Base-by-base conservation (phyloP, 306 rosid genomes). In the Ziziphus jujuba region DNA sequence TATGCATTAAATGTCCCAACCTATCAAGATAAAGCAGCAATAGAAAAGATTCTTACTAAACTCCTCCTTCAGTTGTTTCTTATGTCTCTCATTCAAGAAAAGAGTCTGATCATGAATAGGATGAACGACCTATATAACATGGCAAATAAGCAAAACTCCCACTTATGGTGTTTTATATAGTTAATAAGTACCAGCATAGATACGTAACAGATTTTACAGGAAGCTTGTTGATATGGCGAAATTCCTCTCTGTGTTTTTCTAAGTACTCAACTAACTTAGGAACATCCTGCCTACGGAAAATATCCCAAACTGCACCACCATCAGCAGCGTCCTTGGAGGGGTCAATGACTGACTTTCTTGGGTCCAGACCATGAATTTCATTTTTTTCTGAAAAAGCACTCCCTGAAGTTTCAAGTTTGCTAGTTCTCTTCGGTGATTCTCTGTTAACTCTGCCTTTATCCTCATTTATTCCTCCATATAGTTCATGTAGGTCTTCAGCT, bases 281-380 rank as follows among this genome's bases (percentile, higher is more conserved):
- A 45, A 81, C 88, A 48, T 88, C 95, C 79, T 88, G 81, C 67
- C 84, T 70, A 13, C 95, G 89, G 65, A 88, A 88, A 66, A 84
- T 88, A 65, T 88, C 95, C 91, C 95, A 84, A 73, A 88, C 86
- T 73, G 95, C 91, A 33, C 87, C 89, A 48, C 91, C 83, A 34
- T 58, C 68, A 65, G 45, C 73, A 66, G 33, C 59, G 43, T 77
- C 72, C 63, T 67, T 67, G 61, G 38, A 48, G 28, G 17, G 15
- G 22, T 57, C 56, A 40, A 63, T 71, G 65, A 63, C 82, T 47
- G 80, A 61, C 62, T 70, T 36, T 31, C 47, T 62, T n/a, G 72
- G 62, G 75, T 71, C 73, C 44, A 49, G 65, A 77, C 63, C 75
- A 55, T 60, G 53, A 66, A 70, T 65, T 48, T 38, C 74, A 19